Evolutionary conservation across 2,329 filamentous ascomycete genomes (phyloP).

Genomic region (Fusarium fujikuroi): DNA sequence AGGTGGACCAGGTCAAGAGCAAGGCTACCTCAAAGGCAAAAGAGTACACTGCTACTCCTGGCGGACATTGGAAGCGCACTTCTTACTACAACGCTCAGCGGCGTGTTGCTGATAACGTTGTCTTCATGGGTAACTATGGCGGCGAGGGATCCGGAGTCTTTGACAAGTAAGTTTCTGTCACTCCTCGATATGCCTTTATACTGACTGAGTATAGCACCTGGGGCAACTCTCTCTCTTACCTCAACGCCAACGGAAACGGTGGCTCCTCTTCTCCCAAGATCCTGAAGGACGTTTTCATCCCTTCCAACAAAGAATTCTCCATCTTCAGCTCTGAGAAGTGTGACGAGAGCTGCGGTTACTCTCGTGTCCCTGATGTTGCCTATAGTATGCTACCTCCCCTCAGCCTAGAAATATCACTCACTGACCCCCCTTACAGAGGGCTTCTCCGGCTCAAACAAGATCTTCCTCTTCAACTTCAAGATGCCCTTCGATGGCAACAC

Average conservation of each 20-base stretch:
- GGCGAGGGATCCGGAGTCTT: constrained; percentile 56
- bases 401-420: not conserved
- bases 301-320: constrained; percentile 58
- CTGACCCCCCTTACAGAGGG: constrained; percentile 62
- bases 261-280: constrained; percentile 53
- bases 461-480: constrained; percentile 78
- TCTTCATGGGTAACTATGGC: constrained; percentile 62
- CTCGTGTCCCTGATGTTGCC: constrained; percentile 56
- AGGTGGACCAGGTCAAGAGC: constrained; percentile 26
- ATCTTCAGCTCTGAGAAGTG: constrained; percentile 59
- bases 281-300: constrained; percentile 53
- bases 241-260: constrained; percentile 54
- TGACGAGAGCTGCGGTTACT: constrained; percentile 56
- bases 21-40: constrained; percentile 8
- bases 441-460: constrained; percentile 75
- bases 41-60: constrained; percentile 21
- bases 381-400: constrained; percentile 52
- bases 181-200: not conserved
- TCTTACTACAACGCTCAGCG: constrained; percentile 58
- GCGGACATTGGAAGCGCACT: constrained; percentile 54
- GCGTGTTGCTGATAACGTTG: constrained; percentile 55
- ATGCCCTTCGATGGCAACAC: constrained; percentile 72
- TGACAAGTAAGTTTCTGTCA: constrained; percentile 53
- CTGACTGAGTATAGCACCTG: constrained; percentile 49
- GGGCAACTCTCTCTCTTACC: constrained; percentile 59